Evolutionary conservation across 2,329 filamentous ascomycete species (phyloP).

Genomic region (Neofusicoccum sp.): DNA sequence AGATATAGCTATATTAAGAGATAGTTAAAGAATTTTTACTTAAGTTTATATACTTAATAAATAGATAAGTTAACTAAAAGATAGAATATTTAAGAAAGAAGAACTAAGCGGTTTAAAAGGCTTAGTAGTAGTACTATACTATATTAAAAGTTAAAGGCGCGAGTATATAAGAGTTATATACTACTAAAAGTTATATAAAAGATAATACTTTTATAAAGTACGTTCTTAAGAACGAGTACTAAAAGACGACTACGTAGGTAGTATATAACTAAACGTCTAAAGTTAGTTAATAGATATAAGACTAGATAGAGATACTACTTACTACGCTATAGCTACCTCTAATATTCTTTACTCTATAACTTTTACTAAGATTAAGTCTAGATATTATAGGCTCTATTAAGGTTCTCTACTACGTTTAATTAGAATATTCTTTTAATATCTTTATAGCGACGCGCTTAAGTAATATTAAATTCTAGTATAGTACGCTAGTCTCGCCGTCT

Average conservation of each 20-base stretch:
- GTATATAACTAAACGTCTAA: no score
- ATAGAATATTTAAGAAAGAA: no score
- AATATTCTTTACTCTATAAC: neutral
- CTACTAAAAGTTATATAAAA: neutral
- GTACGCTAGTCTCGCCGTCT: no score
- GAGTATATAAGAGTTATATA: no score
- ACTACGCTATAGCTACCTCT: neutral
- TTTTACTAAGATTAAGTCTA: neutral
- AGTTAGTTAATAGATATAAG: neutral
- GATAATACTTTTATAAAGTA: neutral
- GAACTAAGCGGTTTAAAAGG: neutral
- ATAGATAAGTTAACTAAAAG: neutral
- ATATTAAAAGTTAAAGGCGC: no score
- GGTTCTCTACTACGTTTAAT: neutral
- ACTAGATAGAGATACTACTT: neutral
- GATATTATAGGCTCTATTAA: neutral
- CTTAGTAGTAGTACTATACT: neutral
- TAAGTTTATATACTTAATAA: neutral
- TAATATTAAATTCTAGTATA: no score
- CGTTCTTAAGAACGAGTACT: no score
- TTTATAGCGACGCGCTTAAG: no score
- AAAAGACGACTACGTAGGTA: no score
- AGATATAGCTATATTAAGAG: no score
- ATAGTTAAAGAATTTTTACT: neutral
- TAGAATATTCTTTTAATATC: no score